Base-by-base conservation (phyloP, 331 rosid species). In the Cydonia oblonga region DNA sequence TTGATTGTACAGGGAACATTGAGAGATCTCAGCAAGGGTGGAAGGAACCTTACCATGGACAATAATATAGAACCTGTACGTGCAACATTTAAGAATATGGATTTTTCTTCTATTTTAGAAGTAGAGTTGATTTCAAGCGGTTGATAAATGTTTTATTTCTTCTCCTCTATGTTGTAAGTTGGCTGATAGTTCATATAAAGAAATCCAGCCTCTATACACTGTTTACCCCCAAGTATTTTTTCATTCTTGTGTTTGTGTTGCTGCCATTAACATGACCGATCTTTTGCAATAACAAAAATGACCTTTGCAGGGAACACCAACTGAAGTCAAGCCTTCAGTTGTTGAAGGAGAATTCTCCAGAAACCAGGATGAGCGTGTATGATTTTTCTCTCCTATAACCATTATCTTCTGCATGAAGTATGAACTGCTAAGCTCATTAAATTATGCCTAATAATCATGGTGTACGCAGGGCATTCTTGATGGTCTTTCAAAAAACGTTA, bases 1-100 rank as follows among this genome's bases (percentile, higher is more conserved):
- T 81, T 84, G 78, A 78, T 61, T 81, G 56, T 84, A 46, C 89
- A 93, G 98, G 98, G 98, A 58, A 91, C 96, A 56, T 79, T 93
- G 66, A 91, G 97, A 86, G 98, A 91, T 86, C 98, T 91, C 88
- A 91, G 87, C 24, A 93, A 93, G 85, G 91, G 97, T 53, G 97
- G 92, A 68, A 89, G 92, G 78, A 91, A 73, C 78, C 80, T 79
- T 59, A 81, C 92, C 52, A 42, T 80, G 58, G 96, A 86, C 75
- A 91, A 86, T 78, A 91, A 86, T 78, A 74, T 76, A 30, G 96
- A 87, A 83, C 83, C 70, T 70, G 98, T 93, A 84, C 64, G 95
- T 85, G 67, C 64, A 65, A 46, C 68, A 57, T 68, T 52, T 69
- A 42, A 38, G 65, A 67, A 60, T 59, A 10, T 61, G 69, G 14